A percentile compares a stretch with the other conserved stretches of the same genome.
Evolutionary conservation across 176 grass and related monocot species (phyloP).

Genomic region (Musa itinerans): DNA sequence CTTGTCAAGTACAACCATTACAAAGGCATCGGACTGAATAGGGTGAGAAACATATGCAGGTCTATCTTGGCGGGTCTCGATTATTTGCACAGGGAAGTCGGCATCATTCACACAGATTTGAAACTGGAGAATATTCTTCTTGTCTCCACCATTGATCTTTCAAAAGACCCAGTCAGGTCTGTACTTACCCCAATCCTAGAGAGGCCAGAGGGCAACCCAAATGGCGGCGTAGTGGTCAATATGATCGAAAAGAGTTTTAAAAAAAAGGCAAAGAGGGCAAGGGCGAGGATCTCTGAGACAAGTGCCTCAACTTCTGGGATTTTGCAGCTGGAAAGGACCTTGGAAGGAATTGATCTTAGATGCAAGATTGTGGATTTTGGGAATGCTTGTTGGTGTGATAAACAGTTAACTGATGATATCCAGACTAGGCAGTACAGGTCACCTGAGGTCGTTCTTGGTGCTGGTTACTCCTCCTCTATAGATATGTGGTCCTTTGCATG

Average conservation of each 20-base stretch:
- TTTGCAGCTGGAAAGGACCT: conserved; percentile 48
- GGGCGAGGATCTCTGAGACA: conserved; percentile 83
- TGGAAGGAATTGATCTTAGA: conserved; percentile 72
- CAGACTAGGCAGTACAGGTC: conserved; percentile 89
- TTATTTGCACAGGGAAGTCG: conserved; percentile 81
- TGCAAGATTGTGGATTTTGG: conserved; percentile 95
- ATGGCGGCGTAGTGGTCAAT: conserved; percentile 42
- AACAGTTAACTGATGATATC: conserved; percentile 79
- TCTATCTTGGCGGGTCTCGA: conserved; percentile 80
- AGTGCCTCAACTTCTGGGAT: conserved; percentile 46
- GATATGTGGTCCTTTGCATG: conserved; percentile 92
- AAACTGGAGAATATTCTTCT: conserved; percentile 90
- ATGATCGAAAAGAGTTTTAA: conserved; percentile 74
- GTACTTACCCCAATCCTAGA: conserved; percentile 71
- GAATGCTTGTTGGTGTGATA: conserved; percentile 91
- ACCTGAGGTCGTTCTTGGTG: conserved; percentile 69
- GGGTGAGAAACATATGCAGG: conserved; percentile 64
- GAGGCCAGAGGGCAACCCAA: conserved; percentile 60
- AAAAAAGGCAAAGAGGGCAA: conserved; percentile 67
- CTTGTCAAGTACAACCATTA: conserved; percentile 84
- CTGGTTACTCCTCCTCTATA: conserved; percentile 67
- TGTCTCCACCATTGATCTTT: conserved; percentile 78
- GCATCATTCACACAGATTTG: conserved; percentile 83
- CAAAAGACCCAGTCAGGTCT: conserved; percentile 68
- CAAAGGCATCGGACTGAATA: conserved; percentile 60